Percentiles rank a stretch among this genome's conserved stretches.
Evolutionary conservation across 1,139 yeast species (phyloP).

Genomic region (Kodamaea ohmeri): DNA sequence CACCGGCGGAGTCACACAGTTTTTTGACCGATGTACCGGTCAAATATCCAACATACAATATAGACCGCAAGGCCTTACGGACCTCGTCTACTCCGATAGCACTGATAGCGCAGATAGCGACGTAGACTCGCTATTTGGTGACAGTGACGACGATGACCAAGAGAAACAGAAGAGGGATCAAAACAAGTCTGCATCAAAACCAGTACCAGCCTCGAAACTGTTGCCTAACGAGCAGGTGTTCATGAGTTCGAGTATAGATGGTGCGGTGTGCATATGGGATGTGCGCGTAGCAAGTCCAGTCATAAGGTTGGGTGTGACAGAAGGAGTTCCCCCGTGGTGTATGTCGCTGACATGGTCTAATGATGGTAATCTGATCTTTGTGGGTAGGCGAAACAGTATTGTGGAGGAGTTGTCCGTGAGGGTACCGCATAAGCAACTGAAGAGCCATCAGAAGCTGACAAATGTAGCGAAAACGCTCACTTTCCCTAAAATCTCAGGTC

Average conservation of each 20-base stretch:
- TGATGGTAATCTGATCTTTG: conserved; percentile 75
- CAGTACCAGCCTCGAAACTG: conserved; percentile 13
- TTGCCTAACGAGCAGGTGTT: conserved; percentile 58
- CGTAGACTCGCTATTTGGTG: conserved; percentile 79
- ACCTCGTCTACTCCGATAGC: conserved; percentile 11
- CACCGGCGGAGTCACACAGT: conserved; percentile 55
- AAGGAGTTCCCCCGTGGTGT: conserved; percentile 90
- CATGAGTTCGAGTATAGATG: conserved; percentile 81
- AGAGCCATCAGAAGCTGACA: conserved; percentile 29
- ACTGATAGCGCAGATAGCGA: conserved; percentile 53
- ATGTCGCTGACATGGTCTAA: conserved; percentile 89
- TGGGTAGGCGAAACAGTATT: conserved; percentile 85
- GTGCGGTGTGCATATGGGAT: conserved; percentile 84
- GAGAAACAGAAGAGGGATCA: conserved; percentile 19
- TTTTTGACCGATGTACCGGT: conserved; percentile 60
- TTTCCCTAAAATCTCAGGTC: conserved; percentile 88
- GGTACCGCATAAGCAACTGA: conserved; percentile 44
- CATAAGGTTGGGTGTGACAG: conserved; percentile 54
- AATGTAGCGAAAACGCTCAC: conserved; percentile 58
- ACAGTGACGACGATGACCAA: conserved; percentile 57
- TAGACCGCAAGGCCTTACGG: conserved; percentile 67
- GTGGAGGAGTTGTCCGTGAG: conserved; percentile 83
- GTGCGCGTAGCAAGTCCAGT: conserved; percentile 52
- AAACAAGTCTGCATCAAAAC: conserved; percentile 12
- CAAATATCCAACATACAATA: conserved; percentile 77